These are phyloP conservation scores for Triangularia setosa DNA, from an alignment of 2,329 filamentous ascomycete species.

Conservation along the genomic window DNA sequence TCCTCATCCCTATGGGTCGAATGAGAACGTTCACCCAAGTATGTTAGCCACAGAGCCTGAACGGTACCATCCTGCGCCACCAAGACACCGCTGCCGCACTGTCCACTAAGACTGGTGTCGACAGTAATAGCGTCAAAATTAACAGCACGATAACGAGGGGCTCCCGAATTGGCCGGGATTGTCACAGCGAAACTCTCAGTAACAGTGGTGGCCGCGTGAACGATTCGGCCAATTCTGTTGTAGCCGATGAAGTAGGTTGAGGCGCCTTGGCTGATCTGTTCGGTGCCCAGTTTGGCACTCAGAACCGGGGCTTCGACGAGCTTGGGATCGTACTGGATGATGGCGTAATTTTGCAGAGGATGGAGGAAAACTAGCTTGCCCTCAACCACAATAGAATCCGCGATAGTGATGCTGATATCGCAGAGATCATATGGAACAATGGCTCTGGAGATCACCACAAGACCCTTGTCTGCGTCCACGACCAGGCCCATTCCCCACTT, in stretches of 20 bases:
- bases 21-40: slow-evolving; percentile 81
- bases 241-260: slow-evolving; percentile 98
- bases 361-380: slow-evolving; percentile 95
- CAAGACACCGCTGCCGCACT: slow-evolving; percentile 91
- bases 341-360: slow-evolving; percentile 92
- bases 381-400: slow-evolving; percentile 90
- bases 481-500: slow-evolving; percentile 96
- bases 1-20: slow-evolving; percentile 85
- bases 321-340: slow-evolving; percentile 89
- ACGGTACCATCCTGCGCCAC: slow-evolving; percentile 87
- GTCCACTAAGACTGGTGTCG: slow-evolving; percentile 83
- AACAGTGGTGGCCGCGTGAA: slow-evolving; percentile 88
- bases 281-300: slow-evolving; percentile 76
- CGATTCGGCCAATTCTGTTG: slow-evolving; percentile 90
- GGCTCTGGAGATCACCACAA: slow-evolving; percentile 90
- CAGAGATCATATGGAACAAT: slow-evolving; percentile 96
- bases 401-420: slow-evolving; percentile 93
- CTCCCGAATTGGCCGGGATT: slow-evolving; percentile 88
- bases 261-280: slow-evolving; percentile 85
- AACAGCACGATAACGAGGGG: slow-evolving; percentile 88
- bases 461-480: slow-evolving; percentile 92
- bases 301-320: slow-evolving; percentile 92
- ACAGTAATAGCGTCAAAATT: slow-evolving; percentile 97
- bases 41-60: slow-evolving; percentile 93
- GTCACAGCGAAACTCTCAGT: slow-evolving; percentile 97